A percentile compares a stretch with the other conserved stretches of the same genome.
Conservation (phyloP, 805 yeast species). For the Nakazawaea peltata region DNA sequence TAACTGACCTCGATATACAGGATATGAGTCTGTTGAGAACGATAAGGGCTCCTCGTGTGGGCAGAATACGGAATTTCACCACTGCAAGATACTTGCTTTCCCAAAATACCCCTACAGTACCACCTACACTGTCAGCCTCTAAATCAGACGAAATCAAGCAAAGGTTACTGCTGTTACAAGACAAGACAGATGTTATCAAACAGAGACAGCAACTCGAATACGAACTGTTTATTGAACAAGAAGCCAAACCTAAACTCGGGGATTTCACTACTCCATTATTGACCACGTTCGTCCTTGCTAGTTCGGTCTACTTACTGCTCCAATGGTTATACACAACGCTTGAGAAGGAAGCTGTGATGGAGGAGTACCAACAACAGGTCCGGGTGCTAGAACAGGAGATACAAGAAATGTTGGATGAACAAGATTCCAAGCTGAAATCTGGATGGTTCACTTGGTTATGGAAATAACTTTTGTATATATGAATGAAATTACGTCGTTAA, state of each 20-base stretch:
- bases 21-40: too few relatives aligned
- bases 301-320: constrained; percentile 21
- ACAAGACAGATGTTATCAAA: constrained; percentile 1
- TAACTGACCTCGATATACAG: too few relatives aligned
- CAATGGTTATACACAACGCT: constrained; percentile 25
- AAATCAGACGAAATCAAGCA: constrained; percentile 4
- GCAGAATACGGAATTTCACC: too few relatives aligned
- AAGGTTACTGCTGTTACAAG: constrained; percentile 1
- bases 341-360: constrained; percentile 21
- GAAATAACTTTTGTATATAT: background rate
- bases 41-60: too few relatives aligned
- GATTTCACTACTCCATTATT: constrained; percentile 27
- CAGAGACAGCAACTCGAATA: constrained; percentile 7
- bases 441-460: constrained; percentile 8
- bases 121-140: too few relatives aligned
- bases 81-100: background rate
- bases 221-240: constrained; percentile 12
- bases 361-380: constrained; percentile 16
- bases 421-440: background rate
- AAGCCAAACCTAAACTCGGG: constrained; percentile 18
- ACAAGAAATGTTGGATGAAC: constrained; percentile 17
- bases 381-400: constrained; percentile 17
- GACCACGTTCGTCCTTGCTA: constrained; percentile 21
- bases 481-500: background rate
- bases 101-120: background rate